phyloP scores from a whole-genome alignment of 2,329 filamentous ascomycete species.

The Periglandula ipomoeae region DNA sequence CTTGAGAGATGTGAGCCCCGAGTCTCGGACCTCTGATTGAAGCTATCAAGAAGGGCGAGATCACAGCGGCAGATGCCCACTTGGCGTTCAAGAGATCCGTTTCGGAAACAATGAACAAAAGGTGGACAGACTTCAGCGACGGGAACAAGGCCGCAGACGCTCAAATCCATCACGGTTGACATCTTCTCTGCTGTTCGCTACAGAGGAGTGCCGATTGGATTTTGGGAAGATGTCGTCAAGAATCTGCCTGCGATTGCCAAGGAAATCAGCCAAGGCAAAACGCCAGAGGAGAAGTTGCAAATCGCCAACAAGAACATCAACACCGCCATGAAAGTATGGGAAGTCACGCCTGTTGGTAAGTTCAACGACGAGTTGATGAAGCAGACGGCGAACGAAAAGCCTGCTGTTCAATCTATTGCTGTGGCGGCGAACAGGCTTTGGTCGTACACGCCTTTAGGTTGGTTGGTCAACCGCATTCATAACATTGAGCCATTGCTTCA shows the following conservation, averaged over 20 bases:
- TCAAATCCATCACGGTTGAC: not conserved
- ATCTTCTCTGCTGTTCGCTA: not conserved
- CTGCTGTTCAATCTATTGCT: not conserved
- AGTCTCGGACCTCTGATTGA: not conserved
- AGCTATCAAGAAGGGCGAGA: not conserved
- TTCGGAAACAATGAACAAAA: not conserved
- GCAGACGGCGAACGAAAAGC: too few species aligned
- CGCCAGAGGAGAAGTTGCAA: not conserved
- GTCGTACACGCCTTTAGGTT: constrained; percentile 1
- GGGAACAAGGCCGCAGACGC: not conserved
- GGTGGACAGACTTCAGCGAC: not conserved
- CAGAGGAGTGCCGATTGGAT: not conserved
- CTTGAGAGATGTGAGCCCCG: not conserved
- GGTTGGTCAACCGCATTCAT: not conserved
- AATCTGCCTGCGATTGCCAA: not conserved
- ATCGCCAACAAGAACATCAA: constrained; percentile 2
- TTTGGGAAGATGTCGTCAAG: not conserved
- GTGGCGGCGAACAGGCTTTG: not conserved
- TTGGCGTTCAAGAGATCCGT: not conserved
- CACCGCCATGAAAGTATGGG: not conserved
- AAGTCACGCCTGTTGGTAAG: not conserved
- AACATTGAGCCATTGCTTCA: not conserved
- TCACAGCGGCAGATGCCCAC: not conserved
- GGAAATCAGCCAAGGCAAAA: not conserved
- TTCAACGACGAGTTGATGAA: not conserved